Evolutionary conservation across 306 rosid genomes (phyloP), one percentile per base, ranked within the genome.

Genomic region (Clitoria ternatea): DNA sequence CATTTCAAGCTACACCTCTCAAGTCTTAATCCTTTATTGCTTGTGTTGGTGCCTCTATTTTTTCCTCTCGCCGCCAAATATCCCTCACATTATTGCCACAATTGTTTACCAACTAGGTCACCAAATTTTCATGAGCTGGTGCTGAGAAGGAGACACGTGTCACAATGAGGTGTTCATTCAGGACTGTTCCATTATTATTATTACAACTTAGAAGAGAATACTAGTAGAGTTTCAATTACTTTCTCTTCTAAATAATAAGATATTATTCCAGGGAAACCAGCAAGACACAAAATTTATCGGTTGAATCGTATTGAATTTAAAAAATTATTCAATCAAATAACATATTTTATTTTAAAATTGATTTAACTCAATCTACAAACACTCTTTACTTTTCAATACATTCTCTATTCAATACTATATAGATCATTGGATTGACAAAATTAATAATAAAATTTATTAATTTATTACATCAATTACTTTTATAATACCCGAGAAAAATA

Each of bases 91-190:
- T 35, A 35, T 33, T 23, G 18, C 26, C 39, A 66, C 48, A 66
- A 17, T 9, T n/a, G n/a, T 32, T 32, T 7, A 32, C 36, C 36
- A 10, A 37, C 29, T 55, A 69, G 61, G 48, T 74, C 77, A 78
- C 77, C 78, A 11, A 69, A 30, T 42, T 78, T 87, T 77, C 81
- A 55, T 73, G 81, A 70, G 49, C 10, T 32, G 1, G 26, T 50
- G 60, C 60, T 76, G 5, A 37, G 29, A 50, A 6, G 11, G 27
- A 29, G 76, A 77, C 87, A 73, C 44, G 73, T 79, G 85, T 62
- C 55, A 37, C 14, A 64, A 53, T 57, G 60, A 60, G 63, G 47
- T 9, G 66, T 52, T 53, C 26, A 57, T 15, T 33, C 52, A 52
- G 56, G 48, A 60, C 79, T 67, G 11, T 42, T 61, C 53, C 77